These are phyloP conservation scores for Chrysoporthe puriensis DNA, from an alignment of 2,329 filamentous ascomycete genomes.

Conservation along the genomic window DNA sequence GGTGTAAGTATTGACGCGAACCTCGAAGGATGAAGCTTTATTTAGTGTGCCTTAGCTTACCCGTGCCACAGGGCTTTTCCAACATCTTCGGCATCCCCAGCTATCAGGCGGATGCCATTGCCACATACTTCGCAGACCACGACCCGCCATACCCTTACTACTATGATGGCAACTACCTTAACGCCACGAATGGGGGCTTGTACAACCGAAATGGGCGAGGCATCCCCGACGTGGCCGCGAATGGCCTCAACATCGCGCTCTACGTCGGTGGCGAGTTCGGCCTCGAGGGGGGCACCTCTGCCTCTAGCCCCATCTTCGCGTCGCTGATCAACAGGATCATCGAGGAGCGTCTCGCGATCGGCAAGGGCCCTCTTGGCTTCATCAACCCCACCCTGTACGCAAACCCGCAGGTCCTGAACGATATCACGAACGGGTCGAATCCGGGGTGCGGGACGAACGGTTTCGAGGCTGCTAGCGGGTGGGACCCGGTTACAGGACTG, in stretches of 20 bases:
- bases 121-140: conserved; percentile 42
- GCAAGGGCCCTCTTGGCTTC: conserved; percentile 45
- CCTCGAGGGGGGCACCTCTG: conserved; percentile 52
- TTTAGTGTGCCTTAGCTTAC: not conserved
- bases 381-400: conserved; percentile 39
- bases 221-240: conserved; percentile 36
- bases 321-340: conserved; percentile 65
- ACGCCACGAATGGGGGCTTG: conserved; percentile 30
- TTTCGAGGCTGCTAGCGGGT: conserved; percentile 36
- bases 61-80: conserved; percentile 44
- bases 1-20: conserved; percentile 11
- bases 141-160: conserved; percentile 32
- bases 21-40: not conserved
- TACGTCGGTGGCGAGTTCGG: conserved; percentile 38
- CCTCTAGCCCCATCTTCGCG: conserved; percentile 61
- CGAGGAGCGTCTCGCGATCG: conserved; percentile 57
- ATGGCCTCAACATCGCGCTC: conserved; percentile 36
- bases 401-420: conserved; percentile 38
- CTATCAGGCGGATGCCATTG: conserved; percentile 48
- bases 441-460: conserved; percentile 39
- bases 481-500: conserved; percentile 36
- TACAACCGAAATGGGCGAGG: conserved; percentile 34
- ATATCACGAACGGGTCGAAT: conserved; percentile 36
- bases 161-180: conserved; percentile 28
- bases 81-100: conserved; percentile 48